These are phyloP conservation scores for Penicillium rolfsii DNA, from an alignment of 2,329 filamentous ascomycete species.

Conservation along the genomic window DNA sequence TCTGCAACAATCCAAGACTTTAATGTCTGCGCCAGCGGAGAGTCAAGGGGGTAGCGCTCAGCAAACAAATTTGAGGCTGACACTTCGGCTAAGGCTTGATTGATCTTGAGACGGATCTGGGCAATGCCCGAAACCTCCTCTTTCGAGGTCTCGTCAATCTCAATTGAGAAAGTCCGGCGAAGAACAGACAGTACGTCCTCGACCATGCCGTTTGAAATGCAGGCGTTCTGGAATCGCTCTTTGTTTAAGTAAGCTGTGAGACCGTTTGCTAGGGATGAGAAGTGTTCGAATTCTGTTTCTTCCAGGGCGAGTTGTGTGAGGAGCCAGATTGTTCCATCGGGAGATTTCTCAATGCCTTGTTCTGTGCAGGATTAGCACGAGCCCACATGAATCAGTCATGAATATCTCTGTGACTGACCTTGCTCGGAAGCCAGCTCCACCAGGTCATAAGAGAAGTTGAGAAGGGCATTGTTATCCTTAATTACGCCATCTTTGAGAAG, in stretches of 20 bases:
- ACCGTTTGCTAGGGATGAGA: slow-evolving; percentile 37
- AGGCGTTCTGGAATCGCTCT: slow-evolving; percentile 44
- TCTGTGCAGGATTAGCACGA: slow-evolving; percentile 28
- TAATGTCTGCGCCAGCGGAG: slow-evolving; percentile 41
- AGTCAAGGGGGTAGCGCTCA: slow-evolving; percentile 44
- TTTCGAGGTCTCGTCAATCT: slow-evolving; percentile 29
- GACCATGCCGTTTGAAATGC: slow-evolving; percentile 39
- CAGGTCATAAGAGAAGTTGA: slow-evolving; percentile 46
- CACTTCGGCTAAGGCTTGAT: slow-evolving; percentile 47
- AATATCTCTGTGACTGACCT: slow-evolving; percentile 32
- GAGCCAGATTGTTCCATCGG: slow-evolving; percentile 41
- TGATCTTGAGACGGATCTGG: slow-evolving; percentile 44
- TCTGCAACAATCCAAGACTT: slow-evolving; percentile 44
- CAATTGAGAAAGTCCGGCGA: slow-evolving; percentile 34
- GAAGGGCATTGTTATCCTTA: slow-evolving; percentile 36
- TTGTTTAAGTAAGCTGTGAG: slow-evolving; percentile 42
- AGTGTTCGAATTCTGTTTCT: slow-evolving; percentile 35
- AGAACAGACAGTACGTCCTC: slow-evolving; percentile 40
- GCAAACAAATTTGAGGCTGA: slow-evolving; percentile 44
- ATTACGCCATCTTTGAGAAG: slow-evolving; percentile 40
- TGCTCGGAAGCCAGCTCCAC: slow-evolving; percentile 45
- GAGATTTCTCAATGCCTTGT: slow-evolving; percentile 39
- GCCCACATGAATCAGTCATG: background rate
- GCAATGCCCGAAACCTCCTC: slow-evolving; percentile 42
- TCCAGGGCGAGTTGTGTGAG: slow-evolving; percentile 40